These are phyloP conservation scores for Phytopythium ostracodes DNA, from an alignment of 352 stramenopile genomes.

Conservation along the genomic window DNA sequence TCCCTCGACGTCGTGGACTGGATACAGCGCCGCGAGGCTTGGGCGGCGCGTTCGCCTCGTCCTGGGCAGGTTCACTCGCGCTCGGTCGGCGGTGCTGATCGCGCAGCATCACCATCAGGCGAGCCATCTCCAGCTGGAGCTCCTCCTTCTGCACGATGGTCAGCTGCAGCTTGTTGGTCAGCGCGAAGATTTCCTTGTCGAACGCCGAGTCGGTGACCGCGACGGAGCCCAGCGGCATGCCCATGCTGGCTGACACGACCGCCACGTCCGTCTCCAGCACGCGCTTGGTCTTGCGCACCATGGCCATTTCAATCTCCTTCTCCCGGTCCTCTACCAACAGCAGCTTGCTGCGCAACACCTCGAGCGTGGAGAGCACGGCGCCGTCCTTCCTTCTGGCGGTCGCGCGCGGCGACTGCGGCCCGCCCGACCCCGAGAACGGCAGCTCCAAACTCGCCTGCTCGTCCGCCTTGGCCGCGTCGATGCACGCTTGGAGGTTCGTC, in stretches of 20 bases:
- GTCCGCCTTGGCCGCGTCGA: slow-evolving; percentile 12
- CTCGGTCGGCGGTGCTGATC: slow-evolving; percentile 7
- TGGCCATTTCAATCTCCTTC: slow-evolving; percentile 62
- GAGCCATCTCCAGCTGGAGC: slow-evolving; percentile 65
- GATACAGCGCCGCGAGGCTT: not conserved
- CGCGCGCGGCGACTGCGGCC: not conserved
- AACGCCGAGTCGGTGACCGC: slow-evolving; percentile 34
- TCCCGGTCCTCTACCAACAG: slow-evolving; percentile 61
- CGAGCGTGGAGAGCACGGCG: slow-evolving; percentile 15
- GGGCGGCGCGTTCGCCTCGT: not conserved
- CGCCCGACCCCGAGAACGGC: not conserved
- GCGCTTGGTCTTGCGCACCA: slow-evolving; percentile 71
- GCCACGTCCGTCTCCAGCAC: slow-evolving; percentile 26
- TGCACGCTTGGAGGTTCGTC: slow-evolving; percentile 42
- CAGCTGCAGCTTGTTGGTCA: slow-evolving; percentile 69
- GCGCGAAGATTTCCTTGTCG: slow-evolving; percentile 74
- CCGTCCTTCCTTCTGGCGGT: not conserved
- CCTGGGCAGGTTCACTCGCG: not conserved
- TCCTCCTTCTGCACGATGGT: slow-evolving; percentile 79
- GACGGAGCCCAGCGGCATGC: slow-evolving; percentile 18
- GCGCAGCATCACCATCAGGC: slow-evolving; percentile 38
- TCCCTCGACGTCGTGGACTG: slow-evolving; percentile 8
- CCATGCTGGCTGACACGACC: slow-evolving; percentile 5
- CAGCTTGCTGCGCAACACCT: slow-evolving; percentile 56
- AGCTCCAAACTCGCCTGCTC: slow-evolving; percentile 9